Conservation (phyloP, 2,329 filamentous ascomycete species). For the Podosphaera aphanis region DNA sequence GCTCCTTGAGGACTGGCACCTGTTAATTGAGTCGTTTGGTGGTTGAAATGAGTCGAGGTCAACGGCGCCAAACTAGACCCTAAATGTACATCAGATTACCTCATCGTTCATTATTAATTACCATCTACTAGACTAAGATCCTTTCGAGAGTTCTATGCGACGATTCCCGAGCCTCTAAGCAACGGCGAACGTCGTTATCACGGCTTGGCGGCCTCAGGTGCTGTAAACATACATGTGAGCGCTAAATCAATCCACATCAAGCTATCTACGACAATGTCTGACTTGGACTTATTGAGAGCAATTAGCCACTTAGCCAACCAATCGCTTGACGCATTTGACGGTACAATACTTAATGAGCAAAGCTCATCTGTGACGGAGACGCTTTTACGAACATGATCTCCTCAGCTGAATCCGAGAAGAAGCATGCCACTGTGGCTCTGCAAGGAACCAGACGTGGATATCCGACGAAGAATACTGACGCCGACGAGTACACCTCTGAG, state of each 20-base stretch:
- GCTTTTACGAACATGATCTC: neutral
- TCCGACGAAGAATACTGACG: conserved; percentile 16
- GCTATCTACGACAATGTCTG: neutral
- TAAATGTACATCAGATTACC: too few relatives aligned
- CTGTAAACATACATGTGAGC: neutral
- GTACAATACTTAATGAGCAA: neutral
- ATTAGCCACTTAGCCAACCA: neutral
- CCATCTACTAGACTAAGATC: too few relatives aligned
- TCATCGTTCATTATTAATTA: too few relatives aligned
- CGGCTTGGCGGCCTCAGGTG: neutral
- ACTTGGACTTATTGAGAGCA: neutral
- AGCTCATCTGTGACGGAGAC: neutral
- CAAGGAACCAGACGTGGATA: neutral
- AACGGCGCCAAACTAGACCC: too few relatives aligned
- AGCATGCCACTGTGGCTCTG: too few relatives aligned
- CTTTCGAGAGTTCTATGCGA: too few relatives aligned
- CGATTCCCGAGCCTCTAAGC: neutral
- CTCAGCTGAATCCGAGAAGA: neutral
- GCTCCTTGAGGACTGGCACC: too few relatives aligned
- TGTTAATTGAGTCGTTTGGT: too few relatives aligned
- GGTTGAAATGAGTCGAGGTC: too few relatives aligned
- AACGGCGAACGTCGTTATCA: neutral
- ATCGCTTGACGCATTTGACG: neutral
- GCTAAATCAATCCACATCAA: neutral
- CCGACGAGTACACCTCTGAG: conserved; percentile 45